These are phyloP conservation scores for Hibiscus trionum DNA, from an alignment of 345 rosid genomes.

Conservation along the genomic window DNA sequence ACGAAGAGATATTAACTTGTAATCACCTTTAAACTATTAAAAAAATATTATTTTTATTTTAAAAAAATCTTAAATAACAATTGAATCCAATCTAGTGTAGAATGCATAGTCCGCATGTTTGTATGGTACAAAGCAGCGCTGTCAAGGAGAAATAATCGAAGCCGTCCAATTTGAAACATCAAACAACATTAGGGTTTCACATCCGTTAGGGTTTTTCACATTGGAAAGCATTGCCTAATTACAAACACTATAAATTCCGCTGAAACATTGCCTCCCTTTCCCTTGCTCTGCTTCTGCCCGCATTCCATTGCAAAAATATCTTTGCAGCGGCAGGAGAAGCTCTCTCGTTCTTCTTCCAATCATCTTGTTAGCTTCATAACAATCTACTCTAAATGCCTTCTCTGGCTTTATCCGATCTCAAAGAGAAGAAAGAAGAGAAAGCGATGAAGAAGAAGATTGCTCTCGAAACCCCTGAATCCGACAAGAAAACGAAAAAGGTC, in stretches of 20 bases:
- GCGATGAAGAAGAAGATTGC: constrained; percentile 62
- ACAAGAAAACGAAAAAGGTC: constrained; percentile 35
- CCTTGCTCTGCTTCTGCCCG: neutral
- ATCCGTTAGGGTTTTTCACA: too few species aligned
- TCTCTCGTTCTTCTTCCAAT: neutral
- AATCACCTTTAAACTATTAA: too few species aligned
- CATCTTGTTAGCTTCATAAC: neutral
- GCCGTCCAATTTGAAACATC: neutral
- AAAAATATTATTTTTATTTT: too few species aligned
- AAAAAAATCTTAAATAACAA: too few species aligned
- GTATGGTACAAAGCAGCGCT: too few species aligned
- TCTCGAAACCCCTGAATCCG: constrained; percentile 28
- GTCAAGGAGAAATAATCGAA: neutral
- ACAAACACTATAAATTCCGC: neutral
- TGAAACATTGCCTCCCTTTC: neutral
- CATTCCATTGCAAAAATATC: neutral
- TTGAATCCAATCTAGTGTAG: too few species aligned
- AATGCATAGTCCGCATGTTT: too few species aligned
- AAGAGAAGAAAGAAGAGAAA: constrained; percentile 37
- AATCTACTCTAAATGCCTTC: constrained; percentile 44
- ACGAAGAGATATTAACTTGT: too few species aligned
- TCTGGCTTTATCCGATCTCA: constrained; percentile 23
- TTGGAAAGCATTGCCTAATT: neutral
- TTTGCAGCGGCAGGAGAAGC: neutral
- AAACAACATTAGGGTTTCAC: neutral